Conservation (phyloP, 208 protist species). For the Trypanosoma cruzi region DNA sequence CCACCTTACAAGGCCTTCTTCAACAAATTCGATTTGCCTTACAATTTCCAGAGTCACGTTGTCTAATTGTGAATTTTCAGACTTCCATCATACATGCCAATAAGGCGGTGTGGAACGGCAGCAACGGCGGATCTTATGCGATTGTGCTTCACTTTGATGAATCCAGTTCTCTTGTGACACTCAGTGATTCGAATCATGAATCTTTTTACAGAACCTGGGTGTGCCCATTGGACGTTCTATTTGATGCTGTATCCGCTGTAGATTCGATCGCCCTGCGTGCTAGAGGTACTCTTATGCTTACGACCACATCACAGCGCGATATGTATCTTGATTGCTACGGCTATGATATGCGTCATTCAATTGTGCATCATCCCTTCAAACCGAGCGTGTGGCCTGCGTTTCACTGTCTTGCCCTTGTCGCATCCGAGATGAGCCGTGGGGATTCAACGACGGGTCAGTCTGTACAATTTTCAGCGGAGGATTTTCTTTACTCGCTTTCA, state of each 20-base stretch:
- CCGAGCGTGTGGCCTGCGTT: slow-evolving; percentile 79
- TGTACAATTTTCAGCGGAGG: slow-evolving; percentile 80
- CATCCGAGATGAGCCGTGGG: slow-evolving; percentile 86
- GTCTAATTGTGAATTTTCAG: slow-evolving; percentile 84
- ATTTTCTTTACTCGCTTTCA: slow-evolving; percentile 79
- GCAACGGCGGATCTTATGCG: slow-evolving; percentile 73
- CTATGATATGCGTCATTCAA: slow-evolving; percentile 81
- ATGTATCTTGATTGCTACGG: slow-evolving; percentile 73
- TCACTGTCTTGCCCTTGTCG: slow-evolving; percentile 79
- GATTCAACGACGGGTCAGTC: slow-evolving; percentile 41
- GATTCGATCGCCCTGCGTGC: slow-evolving; percentile 62
- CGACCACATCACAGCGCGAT: slow-evolving; percentile 46
- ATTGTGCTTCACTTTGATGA: slow-evolving; percentile 82
- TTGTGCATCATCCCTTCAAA: slow-evolving; percentile 91
- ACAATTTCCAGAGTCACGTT: slow-evolving; percentile 36
- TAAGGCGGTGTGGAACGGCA: slow-evolving; percentile 78
- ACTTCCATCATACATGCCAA: slow-evolving; percentile 48
- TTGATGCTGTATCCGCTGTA: slow-evolving; percentile 52
- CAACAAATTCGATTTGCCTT: slow-evolving; percentile 56
- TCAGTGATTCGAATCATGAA: slow-evolving; percentile 63
- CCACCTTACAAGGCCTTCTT: slow-evolving; percentile 47
- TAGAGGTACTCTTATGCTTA: slow-evolving; percentile 71
- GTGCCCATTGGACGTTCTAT: slow-evolving; percentile 67
- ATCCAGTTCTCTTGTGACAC: slow-evolving; percentile 50
- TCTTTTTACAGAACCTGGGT: slow-evolving; percentile 78